These are phyloP conservation scores for Silene latifolia DNA, from an alignment of 148 eudicot genomes.

Conservation along the genomic window DNA sequence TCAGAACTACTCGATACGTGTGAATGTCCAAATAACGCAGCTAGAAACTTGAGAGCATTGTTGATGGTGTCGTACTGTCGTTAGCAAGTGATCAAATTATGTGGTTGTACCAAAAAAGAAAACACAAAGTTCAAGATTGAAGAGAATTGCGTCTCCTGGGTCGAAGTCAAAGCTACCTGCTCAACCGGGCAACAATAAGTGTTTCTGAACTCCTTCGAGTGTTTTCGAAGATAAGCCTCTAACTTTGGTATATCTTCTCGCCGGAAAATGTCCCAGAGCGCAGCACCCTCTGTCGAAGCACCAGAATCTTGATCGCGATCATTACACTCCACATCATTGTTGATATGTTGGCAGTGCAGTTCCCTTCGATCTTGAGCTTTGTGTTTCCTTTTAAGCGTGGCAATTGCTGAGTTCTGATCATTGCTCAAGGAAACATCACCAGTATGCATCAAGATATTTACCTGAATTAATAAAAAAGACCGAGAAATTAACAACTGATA, in stretches of 20 bases:
- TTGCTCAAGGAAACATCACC: conserved; percentile 49
- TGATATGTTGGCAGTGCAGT: conserved; percentile 1
- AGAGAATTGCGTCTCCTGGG: background rate
- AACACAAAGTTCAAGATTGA: conserved; percentile 21
- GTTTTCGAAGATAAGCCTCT: conserved; percentile 32
- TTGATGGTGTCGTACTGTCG: conserved; percentile 5
- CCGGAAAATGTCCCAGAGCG: conserved; percentile 91
- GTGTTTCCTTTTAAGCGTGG: conserved; percentile 53
- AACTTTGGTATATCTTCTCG: conserved; percentile 73
- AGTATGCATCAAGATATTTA: conserved; percentile 78
- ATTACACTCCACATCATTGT: background rate
- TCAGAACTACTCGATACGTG: no score
- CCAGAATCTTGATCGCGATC: conserved; percentile 14
- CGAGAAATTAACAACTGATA: background rate
- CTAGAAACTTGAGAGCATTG: background rate
- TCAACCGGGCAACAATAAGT: conserved; percentile 65
- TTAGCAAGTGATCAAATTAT: background rate
- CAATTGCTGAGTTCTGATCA: conserved; percentile 47
- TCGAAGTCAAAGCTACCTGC: conserved; percentile 39
- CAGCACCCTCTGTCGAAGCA: conserved; percentile 42
- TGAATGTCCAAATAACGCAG: no score
- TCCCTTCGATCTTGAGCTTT: conserved; percentile 72
- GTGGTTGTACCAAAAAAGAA: background rate
- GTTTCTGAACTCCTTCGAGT: conserved; percentile 32
- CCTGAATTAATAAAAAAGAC: conserved; percentile 37